A percentile compares a stretch with the other conserved stretches of the same genome.
phyloP scores from a whole-genome alignment of 1,284 basidiomycete genomes.

The Meripilus lineatus region DNA sequence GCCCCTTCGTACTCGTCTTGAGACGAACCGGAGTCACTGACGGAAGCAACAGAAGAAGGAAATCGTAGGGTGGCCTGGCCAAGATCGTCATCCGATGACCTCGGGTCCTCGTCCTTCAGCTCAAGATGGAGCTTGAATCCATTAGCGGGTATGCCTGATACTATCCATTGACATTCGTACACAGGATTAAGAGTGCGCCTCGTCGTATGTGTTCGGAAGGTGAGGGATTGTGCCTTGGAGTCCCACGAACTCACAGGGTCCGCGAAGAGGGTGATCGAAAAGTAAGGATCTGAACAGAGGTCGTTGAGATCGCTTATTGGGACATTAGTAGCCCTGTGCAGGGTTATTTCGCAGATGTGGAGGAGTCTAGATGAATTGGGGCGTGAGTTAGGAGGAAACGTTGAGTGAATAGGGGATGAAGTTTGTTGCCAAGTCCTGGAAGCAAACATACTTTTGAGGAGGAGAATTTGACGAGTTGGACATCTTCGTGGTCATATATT shows the following conservation, averaged over 20 bases:
- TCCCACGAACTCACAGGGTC: constrained; percentile 6
- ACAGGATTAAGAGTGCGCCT: constrained; percentile 32
- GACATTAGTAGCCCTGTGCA: constrained; percentile 35
- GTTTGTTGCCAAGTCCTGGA: no score
- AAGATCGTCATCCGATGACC: constrained; percentile 39
- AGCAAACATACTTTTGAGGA: no score
- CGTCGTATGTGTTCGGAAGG: constrained; percentile 36
- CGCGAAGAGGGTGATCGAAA: constrained; percentile 27
- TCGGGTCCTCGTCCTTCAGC: constrained; percentile 40
- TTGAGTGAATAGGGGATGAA: no score
- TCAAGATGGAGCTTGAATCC: constrained; percentile 32
- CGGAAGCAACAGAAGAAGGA: constrained; percentile 8
- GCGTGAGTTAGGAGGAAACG: no score
- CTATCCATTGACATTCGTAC: constrained; percentile 38
- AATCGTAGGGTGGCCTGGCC: constrained; percentile 30
- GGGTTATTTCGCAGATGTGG: constrained; percentile 37
- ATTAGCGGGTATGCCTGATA: constrained; percentile 35
- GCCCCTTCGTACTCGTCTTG: constrained; percentile 24
- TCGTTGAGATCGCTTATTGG: constrained; percentile 35
- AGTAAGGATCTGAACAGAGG: constrained; percentile 37
- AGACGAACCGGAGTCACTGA: no score
- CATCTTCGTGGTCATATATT: no score
- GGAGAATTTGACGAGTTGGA: no score
- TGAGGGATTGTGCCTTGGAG: constrained; percentile 22
- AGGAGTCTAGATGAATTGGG: no score